A percentile compares a stretch with the other conserved stretches of the same genome.
phyloP scores from a whole-genome alignment of 2,329 filamentous ascomycete species.

The Xylaria hypoxylon region DNA sequence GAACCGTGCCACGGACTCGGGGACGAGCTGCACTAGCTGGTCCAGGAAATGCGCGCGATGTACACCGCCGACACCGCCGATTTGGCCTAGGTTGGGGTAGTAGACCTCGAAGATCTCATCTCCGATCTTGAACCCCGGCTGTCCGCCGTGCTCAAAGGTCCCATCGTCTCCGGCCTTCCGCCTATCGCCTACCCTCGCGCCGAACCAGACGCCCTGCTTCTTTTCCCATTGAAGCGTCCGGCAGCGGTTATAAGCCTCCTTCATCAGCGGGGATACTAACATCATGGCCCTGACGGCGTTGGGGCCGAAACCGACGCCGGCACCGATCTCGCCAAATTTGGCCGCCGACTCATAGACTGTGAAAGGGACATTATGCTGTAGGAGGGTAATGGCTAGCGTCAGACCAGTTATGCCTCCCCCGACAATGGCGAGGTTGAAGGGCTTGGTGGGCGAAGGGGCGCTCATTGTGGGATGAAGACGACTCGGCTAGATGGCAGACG shows the following conservation, averaged over 20 bases:
- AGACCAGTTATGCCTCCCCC: conserved; percentile 57
- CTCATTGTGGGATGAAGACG: conserved; percentile 15
- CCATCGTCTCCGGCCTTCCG: conserved; percentile 40
- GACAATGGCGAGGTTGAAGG: conserved; percentile 53
- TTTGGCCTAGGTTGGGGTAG: conserved; percentile 33
- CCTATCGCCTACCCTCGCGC: conserved; percentile 42
- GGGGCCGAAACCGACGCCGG: conserved; percentile 53
- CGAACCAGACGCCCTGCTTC: conserved; percentile 45
- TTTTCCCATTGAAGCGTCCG: conserved; percentile 45
- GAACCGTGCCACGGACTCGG: conserved; percentile 49
- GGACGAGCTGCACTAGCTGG: conserved; percentile 55
- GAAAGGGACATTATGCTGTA: conserved; percentile 47
- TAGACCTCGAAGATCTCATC: conserved; percentile 43
- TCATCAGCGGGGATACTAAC: conserved; percentile 47
- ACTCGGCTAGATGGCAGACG: not conserved
- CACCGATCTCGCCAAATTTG: conserved; percentile 53
- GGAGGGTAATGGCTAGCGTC: conserved; percentile 52
- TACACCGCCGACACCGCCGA: conserved; percentile 42
- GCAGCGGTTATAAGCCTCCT: conserved; percentile 47
- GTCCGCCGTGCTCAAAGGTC: conserved; percentile 38
- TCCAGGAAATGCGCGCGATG: conserved; percentile 57
- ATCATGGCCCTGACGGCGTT: conserved; percentile 52
- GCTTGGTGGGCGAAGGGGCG: conserved; percentile 32
- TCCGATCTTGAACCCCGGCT: conserved; percentile 38
- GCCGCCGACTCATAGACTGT: conserved; percentile 54